Percentiles rank a stretch among this genome's conserved stretches.
Conservation (phyloP, 2,329 filamentous ascomycete species). For the Colletotrichum sp. region DNA sequence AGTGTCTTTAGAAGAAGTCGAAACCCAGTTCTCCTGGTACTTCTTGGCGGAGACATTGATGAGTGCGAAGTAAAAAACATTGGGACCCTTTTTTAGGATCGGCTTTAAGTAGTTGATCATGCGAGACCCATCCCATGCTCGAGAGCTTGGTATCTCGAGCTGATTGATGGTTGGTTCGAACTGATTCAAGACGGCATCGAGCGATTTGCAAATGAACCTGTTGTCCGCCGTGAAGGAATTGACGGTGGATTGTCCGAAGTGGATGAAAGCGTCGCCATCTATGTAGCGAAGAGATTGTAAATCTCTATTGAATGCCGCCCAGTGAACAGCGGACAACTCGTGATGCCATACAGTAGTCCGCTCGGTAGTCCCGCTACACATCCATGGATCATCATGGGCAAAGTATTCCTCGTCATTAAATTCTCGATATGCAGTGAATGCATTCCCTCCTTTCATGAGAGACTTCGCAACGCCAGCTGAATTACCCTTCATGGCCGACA, state of each 20-base stretch:
- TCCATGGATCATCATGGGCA: not conserved
- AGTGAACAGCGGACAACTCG: not conserved
- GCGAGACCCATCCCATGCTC: accelerated
- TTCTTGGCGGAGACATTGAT: not conserved
- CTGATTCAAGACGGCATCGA: not conserved
- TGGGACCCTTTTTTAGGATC: not conserved
- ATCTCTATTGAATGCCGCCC: not conserved
- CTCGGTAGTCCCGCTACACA: not conserved
- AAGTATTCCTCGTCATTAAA: not conserved
- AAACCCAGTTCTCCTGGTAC: not conserved
- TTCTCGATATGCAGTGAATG: not conserved
- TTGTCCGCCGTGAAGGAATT: not conserved
- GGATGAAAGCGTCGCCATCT: accelerated
- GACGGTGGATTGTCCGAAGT: not conserved
- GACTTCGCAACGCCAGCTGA: not conserved
- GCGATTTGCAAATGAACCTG: not conserved
- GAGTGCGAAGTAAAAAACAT: not conserved
- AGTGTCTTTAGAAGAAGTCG: not conserved
- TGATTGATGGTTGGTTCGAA: not conserved
- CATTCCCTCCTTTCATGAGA: not conserved
- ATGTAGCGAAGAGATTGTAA: not conserved
- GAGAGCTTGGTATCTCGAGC: accelerated
- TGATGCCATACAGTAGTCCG: not conserved
- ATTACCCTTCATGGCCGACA: not conserved
- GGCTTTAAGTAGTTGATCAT: not conserved